Conservation (phyloP, 2,329 filamentous ascomycete genomes). For the Davidsoniella neocaledoniae region DNA sequence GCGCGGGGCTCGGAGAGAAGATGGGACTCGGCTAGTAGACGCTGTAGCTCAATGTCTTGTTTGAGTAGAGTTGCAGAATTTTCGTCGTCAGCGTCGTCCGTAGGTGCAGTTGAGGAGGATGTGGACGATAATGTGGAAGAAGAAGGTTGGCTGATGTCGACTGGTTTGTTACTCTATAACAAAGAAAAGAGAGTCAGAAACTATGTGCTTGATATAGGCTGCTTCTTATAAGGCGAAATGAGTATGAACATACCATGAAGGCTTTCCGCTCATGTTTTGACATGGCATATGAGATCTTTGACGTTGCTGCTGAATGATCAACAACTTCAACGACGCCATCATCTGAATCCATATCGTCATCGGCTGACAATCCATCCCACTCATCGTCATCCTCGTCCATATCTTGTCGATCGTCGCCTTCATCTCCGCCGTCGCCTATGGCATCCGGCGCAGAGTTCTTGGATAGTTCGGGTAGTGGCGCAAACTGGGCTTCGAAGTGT, state of each 20-base stretch:
- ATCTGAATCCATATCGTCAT: slow-evolving; percentile 15
- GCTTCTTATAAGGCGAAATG: background rate
- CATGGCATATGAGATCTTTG: slow-evolving; percentile 27
- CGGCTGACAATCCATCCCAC: slow-evolving; percentile 12
- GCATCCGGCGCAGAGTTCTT: slow-evolving; percentile 15
- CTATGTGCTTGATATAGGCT: background rate
- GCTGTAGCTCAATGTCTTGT: slow-evolving; percentile 83
- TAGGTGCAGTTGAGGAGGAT: slow-evolving; percentile 14
- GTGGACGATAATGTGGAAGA: slow-evolving; percentile 16
- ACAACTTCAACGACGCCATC: slow-evolving; percentile 37
- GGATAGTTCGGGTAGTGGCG: slow-evolving; percentile 39
- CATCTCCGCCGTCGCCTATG: slow-evolving; percentile 15
- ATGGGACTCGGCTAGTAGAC: slow-evolving; percentile 80
- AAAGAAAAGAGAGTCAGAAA: background rate
- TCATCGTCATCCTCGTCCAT: slow-evolving; percentile 16
- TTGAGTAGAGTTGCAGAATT: slow-evolving; percentile 57
- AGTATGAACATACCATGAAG: slow-evolving; percentile 45
- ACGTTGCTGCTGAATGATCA: slow-evolving; percentile 33
- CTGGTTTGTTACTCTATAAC: slow-evolving; percentile 23
- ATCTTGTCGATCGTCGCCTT: slow-evolving; percentile 16
- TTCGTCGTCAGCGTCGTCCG: slow-evolving; percentile 27
- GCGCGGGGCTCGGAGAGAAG: slow-evolving; percentile 44
- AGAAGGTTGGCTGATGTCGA: slow-evolving; percentile 26
- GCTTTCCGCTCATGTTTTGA: slow-evolving; percentile 56
- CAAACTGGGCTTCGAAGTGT: slow-evolving; percentile 80